Evolutionary conservation across 768 basidiomycete species (phyloP).

Genomic region (Xerocomellus dryophilus): DNA sequence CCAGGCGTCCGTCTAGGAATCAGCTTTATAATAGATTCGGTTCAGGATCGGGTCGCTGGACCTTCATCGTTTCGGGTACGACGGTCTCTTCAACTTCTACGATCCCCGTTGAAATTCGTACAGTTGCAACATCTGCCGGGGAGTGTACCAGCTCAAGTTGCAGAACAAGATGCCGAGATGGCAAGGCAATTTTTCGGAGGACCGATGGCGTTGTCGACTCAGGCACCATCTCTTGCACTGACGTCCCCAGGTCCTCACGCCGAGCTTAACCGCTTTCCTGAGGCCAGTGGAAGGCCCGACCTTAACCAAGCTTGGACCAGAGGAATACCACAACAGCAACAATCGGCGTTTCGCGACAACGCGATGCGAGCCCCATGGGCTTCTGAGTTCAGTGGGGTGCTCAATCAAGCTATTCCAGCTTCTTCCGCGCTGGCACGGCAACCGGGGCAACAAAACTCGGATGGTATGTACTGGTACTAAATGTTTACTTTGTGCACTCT

Average conservation of each 20-base stretch:
- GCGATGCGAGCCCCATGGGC: constrained; percentile 47
- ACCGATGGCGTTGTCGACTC: constrained; percentile 32
- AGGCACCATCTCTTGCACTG: constrained; percentile 36
- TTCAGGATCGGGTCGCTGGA: constrained; percentile 70
- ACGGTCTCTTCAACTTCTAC: background rate
- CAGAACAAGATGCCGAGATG: constrained; percentile 66
- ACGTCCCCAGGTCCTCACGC: constrained; percentile 32
- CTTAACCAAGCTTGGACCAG: constrained; percentile 53
- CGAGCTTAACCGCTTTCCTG: constrained; percentile 29
- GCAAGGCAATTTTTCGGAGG: constrained; percentile 79
- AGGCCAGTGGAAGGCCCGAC: constrained; percentile 32
- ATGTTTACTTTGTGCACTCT: background rate
- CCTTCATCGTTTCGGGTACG: constrained; percentile 69
- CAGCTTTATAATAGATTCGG: background rate
- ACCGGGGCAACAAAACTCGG: constrained; percentile 21
- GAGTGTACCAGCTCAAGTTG: constrained; percentile 45
- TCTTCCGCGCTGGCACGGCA: constrained; percentile 39
- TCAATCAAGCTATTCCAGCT: constrained; percentile 18
- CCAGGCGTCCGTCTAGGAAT: background rate
- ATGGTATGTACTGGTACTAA: constrained; percentile 14
- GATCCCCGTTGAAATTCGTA: background rate
- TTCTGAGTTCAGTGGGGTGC: constrained; percentile 48
- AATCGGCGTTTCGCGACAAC: constrained; percentile 35
- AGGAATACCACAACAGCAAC: constrained; percentile 46
- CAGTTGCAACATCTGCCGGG: constrained; percentile 78